Evolutionary conservation across 1,139 yeast genomes (phyloP).

Genomic region (Protomyces gravidus): DNA sequence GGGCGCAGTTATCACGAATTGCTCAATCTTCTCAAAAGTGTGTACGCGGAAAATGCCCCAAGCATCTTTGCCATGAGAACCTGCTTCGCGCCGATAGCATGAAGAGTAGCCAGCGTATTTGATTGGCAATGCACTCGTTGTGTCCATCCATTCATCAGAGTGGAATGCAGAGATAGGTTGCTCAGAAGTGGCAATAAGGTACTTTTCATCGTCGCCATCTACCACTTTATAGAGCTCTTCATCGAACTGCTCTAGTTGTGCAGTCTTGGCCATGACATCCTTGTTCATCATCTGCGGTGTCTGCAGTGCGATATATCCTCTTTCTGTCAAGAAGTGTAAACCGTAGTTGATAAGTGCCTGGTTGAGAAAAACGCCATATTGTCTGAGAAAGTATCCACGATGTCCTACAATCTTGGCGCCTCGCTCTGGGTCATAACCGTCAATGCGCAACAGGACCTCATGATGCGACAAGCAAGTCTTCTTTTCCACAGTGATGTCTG

Average conservation of each 20-base stretch:
- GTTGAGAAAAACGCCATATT: conserved; percentile 92
- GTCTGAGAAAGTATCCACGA: conserved; percentile 95
- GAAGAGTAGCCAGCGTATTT: conserved; percentile 94
- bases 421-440: conserved; percentile 98
- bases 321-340: conserved; percentile 70
- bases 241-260: conserved; percentile 95
- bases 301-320: conserved; percentile 85
- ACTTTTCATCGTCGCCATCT: conserved; percentile 97
- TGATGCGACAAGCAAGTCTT: conserved; percentile 87
- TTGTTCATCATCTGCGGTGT: conserved; percentile 99
- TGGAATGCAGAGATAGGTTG: conserved; percentile 99
- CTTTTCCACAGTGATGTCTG: conserved; percentile 46
- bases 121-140: conserved; percentile 90
- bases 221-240: conserved; percentile 95
- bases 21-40: conserved; percentile 96
- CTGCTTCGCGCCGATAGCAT: conserved; percentile 99
- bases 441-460: conserved; percentile 86
- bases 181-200: conserved; percentile 96
- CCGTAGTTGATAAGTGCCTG: conserved; percentile 98
- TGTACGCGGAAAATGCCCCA: conserved; percentile 99
- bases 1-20: conserved; percentile 91
- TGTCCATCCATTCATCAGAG: conserved; percentile 97
- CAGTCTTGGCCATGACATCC: conserved; percentile 98
- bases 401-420: conserved; percentile 98
- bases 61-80: conserved; percentile 98